Base-by-base conservation (phyloP, 1,284 basidiomycete species). In the Anthracocystis setariae region DNA sequence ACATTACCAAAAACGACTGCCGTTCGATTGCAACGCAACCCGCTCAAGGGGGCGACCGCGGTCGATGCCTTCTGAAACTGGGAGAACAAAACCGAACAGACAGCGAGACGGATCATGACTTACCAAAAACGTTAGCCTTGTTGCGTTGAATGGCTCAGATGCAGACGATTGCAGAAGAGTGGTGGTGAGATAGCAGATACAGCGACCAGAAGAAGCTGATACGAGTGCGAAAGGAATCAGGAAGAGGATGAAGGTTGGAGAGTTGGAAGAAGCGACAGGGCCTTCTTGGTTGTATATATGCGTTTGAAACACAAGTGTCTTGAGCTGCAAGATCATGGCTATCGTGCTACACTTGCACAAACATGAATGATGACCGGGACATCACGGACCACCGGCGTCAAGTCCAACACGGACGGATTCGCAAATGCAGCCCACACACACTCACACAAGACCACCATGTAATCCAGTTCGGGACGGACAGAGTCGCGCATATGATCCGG, bases 301-400 rank as follows among this genome's bases (percentile, higher is more conserved):
- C 49, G 32, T 66, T 66, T 39, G 56, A 47, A 59, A 55, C 63
- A 66, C 63, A 59, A 55, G 63, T 55, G 46, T 59, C 52, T 66
- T 39, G 13, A 29, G 18, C 27, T 42, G 40, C 23, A n/a, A 18
- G 20, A 29, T 20, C 46, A n/a, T 48, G 7, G 20, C 42, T 20
- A n/a, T 21, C 40, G 8, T 15, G 5, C 43, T 25, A 10, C 17
- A 24, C 23, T 18, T 10, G 23, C 24, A 23, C 10, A 38, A 43
- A 18, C 39, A 43, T 44, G 42, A 42, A 37, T 42, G 32, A 53
- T 23, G 35, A n/a, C 48, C 61, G 61, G 56, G 59, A 46, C 62
- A 65, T 65, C 62, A 65, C 56, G 62, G 55, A 45, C 61, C 21
- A 42, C 18, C 20, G 20, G 23, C 20, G 18, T 18, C 21, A 42